Evolutionary conservation across 495 filamentous ascomycete genomes (phyloP).

Genomic region (Immersiella caudata): DNA sequence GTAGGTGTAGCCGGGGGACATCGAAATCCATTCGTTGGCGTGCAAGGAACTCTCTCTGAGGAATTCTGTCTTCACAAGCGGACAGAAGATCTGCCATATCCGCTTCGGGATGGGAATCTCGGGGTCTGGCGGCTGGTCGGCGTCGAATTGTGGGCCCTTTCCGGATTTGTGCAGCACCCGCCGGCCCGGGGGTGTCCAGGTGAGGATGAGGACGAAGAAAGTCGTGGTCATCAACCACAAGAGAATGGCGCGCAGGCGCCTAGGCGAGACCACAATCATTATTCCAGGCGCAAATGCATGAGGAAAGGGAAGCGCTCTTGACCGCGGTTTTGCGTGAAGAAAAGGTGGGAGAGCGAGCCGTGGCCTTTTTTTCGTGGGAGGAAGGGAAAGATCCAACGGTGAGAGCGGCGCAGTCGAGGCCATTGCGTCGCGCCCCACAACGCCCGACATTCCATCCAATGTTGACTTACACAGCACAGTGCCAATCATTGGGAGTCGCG

Average conservation of each 20-base stretch:
- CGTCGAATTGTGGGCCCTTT: neutral
- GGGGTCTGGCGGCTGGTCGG: constrained; percentile 4
- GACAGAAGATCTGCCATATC: constrained; percentile 21
- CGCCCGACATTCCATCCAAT: too few relatives aligned
- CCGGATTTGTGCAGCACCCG: neutral
- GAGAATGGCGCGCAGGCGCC: neutral
- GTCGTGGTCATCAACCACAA: neutral
- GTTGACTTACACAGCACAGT: too few relatives aligned
- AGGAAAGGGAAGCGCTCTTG: neutral
- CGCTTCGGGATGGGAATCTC: constrained; percentile 10
- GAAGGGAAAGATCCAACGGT: too few relatives aligned
- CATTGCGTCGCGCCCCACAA: too few relatives aligned
- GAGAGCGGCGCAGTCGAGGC: too few relatives aligned
- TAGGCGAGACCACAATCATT: neutral
- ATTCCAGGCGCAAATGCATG: neutral
- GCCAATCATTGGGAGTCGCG: too few relatives aligned
- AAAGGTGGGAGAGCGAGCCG: neutral
- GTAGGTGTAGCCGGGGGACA: constrained; percentile 13
- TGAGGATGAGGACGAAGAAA: neutral
- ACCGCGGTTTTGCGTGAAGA: neutral
- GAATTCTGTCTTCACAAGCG: neutral
- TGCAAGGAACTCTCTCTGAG: neutral
- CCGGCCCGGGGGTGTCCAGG: neutral
- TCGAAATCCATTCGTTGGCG: constrained; percentile 2
- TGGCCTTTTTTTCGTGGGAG: too few relatives aligned